Base-by-base conservation (phyloP, 306 rosid species). In the Castanospermum australe region DNA sequence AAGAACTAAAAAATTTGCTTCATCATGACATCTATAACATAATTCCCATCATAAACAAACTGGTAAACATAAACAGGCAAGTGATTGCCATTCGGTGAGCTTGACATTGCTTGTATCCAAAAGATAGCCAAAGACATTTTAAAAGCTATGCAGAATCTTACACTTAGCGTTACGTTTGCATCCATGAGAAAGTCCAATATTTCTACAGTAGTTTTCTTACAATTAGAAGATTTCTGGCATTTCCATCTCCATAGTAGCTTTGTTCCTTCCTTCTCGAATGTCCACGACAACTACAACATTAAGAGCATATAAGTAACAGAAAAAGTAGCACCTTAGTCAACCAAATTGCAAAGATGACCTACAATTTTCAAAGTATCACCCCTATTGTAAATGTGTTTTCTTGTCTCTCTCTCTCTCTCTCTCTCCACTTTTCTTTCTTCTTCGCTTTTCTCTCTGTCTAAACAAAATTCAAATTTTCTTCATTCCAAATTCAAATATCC, bases 191-290 rank as follows among this genome's bases (percentile, higher is more conserved):
- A 93, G 86, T 89, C 91, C 93, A 95, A 81, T 76, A 91, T 85
- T 28, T 80, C 87, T 12, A 87, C 84, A 0, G 95, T 93, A 24
- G 84, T 90, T 73, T 91, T 81, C 86, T 87, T 91, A 79, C 84
- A 78, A 68, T 90, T 73, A 35, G 87, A 79, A n/a, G 96, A 83
- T 7, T 69, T 91, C 79, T 83, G 73, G 83, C 95, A 91, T 78
- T 91, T 91, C 99, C 96, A 92, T 80, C 99, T 85, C 98, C 98
- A 93, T 38, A 90, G 88, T 28, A 92, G 85, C 42, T 87, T 91
- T 33, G 93, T 89, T 71, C 93, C 94, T 91, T 84, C 97, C 81
- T 90, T 95, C 80, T 91, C 90, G 85, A 93, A 95, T 5, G 96
- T 90, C 99, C 98, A 95, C 0, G 93, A 91, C 84, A 93, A 87